These are phyloP conservation scores for Malbranchea cinnamomea DNA, from an alignment of 2,329 filamentous ascomycete species.

Conservation along the genomic window DNA sequence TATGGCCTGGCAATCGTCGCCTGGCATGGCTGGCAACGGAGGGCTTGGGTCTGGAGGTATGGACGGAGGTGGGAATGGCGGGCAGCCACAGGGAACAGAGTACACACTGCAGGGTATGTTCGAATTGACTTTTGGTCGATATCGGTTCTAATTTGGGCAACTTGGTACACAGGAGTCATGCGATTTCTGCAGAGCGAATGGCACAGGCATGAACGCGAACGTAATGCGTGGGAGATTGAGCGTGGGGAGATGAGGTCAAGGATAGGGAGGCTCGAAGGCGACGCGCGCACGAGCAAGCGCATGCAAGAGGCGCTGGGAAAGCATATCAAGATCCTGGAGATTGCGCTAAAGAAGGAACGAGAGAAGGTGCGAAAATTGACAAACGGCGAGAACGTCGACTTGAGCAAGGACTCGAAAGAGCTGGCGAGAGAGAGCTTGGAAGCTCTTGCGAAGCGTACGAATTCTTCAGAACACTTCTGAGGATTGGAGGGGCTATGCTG, in stretches of 20 bases:
- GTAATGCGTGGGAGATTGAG: slow-evolving; percentile 98
- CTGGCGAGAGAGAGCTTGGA: slow-evolving; percentile 31
- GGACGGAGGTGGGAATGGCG: slow-evolving; percentile 26
- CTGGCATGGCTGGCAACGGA: slow-evolving; percentile 44
- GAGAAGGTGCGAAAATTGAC: slow-evolving; percentile 45
- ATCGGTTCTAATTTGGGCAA: slow-evolving; percentile 12
- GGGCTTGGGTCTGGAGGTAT: slow-evolving; percentile 33
- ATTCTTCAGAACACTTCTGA: no score
- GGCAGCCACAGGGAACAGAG: slow-evolving; percentile 48
- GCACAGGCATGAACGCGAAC: slow-evolving; percentile 94
- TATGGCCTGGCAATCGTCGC: slow-evolving; percentile 60
- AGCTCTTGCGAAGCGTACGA: slow-evolving; percentile 23
- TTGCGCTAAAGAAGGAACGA: slow-evolving; percentile 71
- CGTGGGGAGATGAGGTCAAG: slow-evolving; percentile 97
- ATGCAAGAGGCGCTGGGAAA: slow-evolving; percentile 79
- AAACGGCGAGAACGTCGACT: slow-evolving; percentile 35
- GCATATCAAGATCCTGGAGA: slow-evolving; percentile 79
- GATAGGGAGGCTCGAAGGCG: slow-evolving; percentile 86
- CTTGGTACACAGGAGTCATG: slow-evolving; percentile 61
- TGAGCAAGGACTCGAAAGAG: slow-evolving; percentile 30
- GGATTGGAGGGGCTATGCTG: slow-evolving; percentile 5
- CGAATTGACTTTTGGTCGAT: not conserved
- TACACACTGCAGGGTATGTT: slow-evolving; percentile 55
- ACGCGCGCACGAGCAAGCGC: slow-evolving; percentile 70
- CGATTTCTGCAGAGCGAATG: slow-evolving; percentile 98